Evolutionary conservation across 345 rosid species (phyloP).

Genomic region (Hibiscus tridactylites): DNA sequence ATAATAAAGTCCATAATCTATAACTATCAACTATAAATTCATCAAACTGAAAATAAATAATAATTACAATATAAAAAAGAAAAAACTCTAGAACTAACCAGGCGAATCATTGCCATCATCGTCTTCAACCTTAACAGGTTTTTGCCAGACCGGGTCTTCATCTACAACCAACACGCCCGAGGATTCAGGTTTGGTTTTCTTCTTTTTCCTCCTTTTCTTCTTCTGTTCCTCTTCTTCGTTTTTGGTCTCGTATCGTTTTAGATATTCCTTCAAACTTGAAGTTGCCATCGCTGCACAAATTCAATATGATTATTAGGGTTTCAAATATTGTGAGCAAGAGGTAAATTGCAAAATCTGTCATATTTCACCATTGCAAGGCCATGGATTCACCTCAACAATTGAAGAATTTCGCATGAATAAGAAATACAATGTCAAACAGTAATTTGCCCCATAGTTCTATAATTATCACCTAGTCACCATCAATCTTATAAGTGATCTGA

Average conservation of each 20-base stretch:
- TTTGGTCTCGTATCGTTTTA: conserved; percentile 56
- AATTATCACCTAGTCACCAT: neutral
- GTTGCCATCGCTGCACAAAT: conserved; percentile 16
- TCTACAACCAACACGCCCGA: conserved; percentile 69
- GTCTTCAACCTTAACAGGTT: conserved; percentile 49
- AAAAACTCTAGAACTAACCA: conserved; percentile 29
- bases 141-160: conserved; percentile 92
- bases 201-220: conserved; percentile 63
- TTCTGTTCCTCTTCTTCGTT: conserved; percentile 50
- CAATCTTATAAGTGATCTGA: neutral
- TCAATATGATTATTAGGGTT: neutral
- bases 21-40: neutral
- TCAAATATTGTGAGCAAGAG: no score
- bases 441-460: no score
- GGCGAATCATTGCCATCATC: conserved; percentile 57
- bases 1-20: neutral
- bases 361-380: no score
- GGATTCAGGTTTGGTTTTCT: conserved; percentile 33
- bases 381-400: no score
- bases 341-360: no score
- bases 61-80: neutral
- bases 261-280: conserved; percentile 58
- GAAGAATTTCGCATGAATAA: no score
- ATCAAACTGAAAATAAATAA: neutral
- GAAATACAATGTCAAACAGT: no score